phyloP scores from a whole-genome alignment of 768 basidiomycete species.

The Calocybe cyanea region DNA sequence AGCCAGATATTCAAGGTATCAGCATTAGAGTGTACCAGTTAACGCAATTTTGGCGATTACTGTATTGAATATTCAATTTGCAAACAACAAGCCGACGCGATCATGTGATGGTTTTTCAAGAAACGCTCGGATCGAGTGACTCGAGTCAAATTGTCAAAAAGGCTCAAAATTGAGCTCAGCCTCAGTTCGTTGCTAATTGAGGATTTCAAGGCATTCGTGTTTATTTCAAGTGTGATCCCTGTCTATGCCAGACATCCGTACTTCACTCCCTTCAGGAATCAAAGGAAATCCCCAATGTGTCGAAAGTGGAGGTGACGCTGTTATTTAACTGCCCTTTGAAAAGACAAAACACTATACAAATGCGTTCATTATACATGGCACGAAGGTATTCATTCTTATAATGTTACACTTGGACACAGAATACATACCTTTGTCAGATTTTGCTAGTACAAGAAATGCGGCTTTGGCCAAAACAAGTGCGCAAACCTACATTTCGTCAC shows the following conservation, averaged over 20 bases:
- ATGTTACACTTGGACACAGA: neutral
- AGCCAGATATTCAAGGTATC: conserved; percentile 73
- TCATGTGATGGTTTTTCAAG: too few relatives aligned
- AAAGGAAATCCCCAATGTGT: conserved; percentile 23
- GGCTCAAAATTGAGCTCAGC: too few relatives aligned
- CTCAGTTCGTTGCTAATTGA: too few relatives aligned
- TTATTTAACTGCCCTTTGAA: conserved; percentile 45
- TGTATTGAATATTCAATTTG: too few relatives aligned
- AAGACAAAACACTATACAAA: conserved; percentile 59
- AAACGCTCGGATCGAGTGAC: too few relatives aligned
- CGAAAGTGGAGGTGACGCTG: conserved; percentile 36
- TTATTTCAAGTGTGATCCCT: too few relatives aligned
- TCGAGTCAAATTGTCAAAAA: too few relatives aligned
- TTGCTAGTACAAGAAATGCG: conserved; percentile 74
- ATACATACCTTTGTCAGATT: conserved; percentile 36
- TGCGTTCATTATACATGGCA: conserved; percentile 57
- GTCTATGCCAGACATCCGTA: too few relatives aligned
- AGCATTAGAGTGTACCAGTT: too few relatives aligned
- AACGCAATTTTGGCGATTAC: too few relatives aligned
- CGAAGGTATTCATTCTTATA: conserved; percentile 33
- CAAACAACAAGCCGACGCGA: too few relatives aligned
- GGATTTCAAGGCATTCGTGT: too few relatives aligned
- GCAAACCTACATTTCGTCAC: conserved; percentile 15
- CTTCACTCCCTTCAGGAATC: conserved; percentile 39
- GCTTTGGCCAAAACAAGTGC: conserved; percentile 64